These are phyloP conservation scores for Saccharomycopsis crataegensis DNA, from an alignment of 1,139 yeast genomes.

Conservation along the genomic window DNA sequence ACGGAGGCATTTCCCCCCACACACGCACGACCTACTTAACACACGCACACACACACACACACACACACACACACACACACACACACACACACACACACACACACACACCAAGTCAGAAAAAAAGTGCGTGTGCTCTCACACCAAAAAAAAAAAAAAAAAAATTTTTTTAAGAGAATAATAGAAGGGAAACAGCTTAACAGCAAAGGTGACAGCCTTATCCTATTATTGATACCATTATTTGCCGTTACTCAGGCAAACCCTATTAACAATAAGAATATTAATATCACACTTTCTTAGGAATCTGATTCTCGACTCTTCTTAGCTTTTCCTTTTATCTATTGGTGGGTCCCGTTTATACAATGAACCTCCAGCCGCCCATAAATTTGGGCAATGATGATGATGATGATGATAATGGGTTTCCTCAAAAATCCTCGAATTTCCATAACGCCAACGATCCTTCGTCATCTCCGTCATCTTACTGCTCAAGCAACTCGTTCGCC, in stretches of 20 bases:
- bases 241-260: background rate
- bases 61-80: no score
- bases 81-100: background rate
- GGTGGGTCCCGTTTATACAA: background rate
- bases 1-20: no score
- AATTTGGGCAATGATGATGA: background rate
- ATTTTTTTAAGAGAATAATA: background rate
- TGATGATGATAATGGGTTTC: background rate
- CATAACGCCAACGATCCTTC: background rate
- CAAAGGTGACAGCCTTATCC: background rate
- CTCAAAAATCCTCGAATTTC: background rate
- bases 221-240: background rate
- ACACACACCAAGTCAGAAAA: background rate
- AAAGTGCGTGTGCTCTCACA: background rate
- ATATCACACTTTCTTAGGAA: no score
- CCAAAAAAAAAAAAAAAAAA: background rate
- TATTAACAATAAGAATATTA: background rate
- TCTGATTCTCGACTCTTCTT: no score
- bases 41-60: no score
- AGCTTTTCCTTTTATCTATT: no score
- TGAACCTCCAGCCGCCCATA: background rate
- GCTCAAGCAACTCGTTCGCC: background rate
- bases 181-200: background rate
- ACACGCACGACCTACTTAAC: no score
- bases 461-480: slow-evolving; percentile 8